Percentiles rank a stretch among this genome's conserved stretches.
These are phyloP conservation scores for Acanthamoeba quina DNA, from an alignment of 208 protist species.

Conservation along the genomic window DNA sequence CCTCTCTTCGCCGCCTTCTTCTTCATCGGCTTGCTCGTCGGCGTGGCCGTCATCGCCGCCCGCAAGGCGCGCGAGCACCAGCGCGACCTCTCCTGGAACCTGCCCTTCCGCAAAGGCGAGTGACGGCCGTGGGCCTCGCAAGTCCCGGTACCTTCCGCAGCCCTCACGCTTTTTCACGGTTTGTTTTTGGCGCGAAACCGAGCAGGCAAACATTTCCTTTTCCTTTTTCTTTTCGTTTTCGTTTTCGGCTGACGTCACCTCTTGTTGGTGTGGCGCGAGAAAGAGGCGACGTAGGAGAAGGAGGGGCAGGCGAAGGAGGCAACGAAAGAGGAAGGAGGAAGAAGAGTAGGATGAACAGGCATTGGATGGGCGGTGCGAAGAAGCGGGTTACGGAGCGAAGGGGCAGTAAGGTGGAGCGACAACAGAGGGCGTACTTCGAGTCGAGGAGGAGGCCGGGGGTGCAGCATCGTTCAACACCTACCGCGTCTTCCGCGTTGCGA, in stretches of 20 bases:
- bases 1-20: background rate
- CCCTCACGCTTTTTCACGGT: too few relatives aligned
- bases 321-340: background rate
- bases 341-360: constrained; percentile 2
- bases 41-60: background rate
- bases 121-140: background rate
- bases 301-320: too few relatives aligned
- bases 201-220: too few relatives aligned
- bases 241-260: too few relatives aligned
- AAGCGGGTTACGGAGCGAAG: background rate
- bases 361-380: constrained; percentile 32
- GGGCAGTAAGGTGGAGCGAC: background rate
- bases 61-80: background rate
- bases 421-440: constrained; percentile 37
- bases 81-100: background rate
- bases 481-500: background rate
- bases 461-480: background rate
- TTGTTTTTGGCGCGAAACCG: too few relatives aligned
- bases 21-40: background rate
- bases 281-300: too few relatives aligned
- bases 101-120: constrained; percentile 6
- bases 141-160: too few relatives aligned
- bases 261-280: too few relatives aligned
- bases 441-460: background rate
- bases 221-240: too few relatives aligned